A percentile compares a stretch with the other conserved stretches of the same genome.
phyloP scores from a whole-genome alignment of 208 protist genomes.

The Crithidia bombi region DNA sequence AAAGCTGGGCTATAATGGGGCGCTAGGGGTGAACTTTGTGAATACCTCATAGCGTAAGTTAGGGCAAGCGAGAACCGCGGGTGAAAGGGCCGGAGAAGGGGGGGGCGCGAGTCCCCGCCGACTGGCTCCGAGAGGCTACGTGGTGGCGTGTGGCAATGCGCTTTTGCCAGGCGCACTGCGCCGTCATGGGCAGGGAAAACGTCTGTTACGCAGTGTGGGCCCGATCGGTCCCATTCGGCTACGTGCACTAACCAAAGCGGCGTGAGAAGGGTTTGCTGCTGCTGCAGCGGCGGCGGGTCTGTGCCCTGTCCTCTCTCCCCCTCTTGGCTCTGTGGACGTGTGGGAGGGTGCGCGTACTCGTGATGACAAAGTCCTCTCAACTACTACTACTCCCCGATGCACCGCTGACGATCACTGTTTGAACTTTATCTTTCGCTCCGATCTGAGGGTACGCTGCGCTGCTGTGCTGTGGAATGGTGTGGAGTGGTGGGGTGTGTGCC shows the following conservation, averaged over 20 bases:
- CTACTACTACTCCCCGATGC: slow-evolving; percentile 26
- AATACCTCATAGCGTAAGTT: slow-evolving; percentile 23
- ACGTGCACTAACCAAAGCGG: slow-evolving; percentile 38
- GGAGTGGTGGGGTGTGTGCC: not conserved
- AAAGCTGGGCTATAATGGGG: slow-evolving; percentile 15
- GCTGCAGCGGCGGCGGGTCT: not conserved
- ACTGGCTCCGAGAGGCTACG: too few relatives aligned
- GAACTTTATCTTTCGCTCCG: slow-evolving; percentile 64
- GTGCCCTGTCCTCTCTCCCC: too few relatives aligned
- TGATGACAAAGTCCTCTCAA: slow-evolving; percentile 34
- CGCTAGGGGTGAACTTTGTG: slow-evolving; percentile 18
- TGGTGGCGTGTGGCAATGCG: not conserved
- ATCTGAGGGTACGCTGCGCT: slow-evolving; percentile 35
- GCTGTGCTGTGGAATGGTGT: not conserved
- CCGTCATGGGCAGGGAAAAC: too few relatives aligned
- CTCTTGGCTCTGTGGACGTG: slow-evolving; percentile 18
- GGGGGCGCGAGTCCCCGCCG: too few relatives aligned
- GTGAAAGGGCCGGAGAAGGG: too few relatives aligned
- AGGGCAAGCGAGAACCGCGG: not conserved
- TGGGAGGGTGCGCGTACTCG: slow-evolving; percentile 1
- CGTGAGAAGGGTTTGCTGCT: slow-evolving; percentile 5
- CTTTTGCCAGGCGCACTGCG: too few relatives aligned
- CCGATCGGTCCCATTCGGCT: slow-evolving; percentile 28
- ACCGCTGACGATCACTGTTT: slow-evolving; percentile 35
- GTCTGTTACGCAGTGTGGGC: slow-evolving; percentile 28